Percentiles rank a stretch among this genome's conserved stretches.
Evolutionary conservation across 2,329 filamentous ascomycete genomes (phyloP).

Genomic region (Sclerotinia borealis): DNA sequence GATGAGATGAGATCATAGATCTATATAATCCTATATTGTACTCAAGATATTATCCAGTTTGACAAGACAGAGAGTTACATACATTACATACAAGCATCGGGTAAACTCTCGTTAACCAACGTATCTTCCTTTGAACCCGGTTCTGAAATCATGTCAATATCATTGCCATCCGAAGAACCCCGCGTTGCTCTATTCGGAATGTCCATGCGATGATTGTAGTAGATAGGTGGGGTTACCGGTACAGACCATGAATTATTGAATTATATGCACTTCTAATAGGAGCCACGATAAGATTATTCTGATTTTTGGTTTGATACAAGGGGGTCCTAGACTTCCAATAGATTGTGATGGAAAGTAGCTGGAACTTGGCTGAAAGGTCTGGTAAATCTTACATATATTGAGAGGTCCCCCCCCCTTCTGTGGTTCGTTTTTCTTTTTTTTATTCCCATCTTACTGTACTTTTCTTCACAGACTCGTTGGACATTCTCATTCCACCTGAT

Average conservation of each 20-base stretch:
- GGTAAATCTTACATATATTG: not conserved
- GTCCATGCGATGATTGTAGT: slow-evolving; percentile 17
- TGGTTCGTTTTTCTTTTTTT: not conserved
- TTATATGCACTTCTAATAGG: not conserved
- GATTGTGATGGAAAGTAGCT: not conserved
- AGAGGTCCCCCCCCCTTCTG: not conserved
- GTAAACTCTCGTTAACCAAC: not conserved
- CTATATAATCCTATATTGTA: no score
- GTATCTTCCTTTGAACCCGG: not conserved
- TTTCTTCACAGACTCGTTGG: not conserved
- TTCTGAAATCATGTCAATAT: not conserved
- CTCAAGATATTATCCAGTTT: no score
- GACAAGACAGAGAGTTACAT: not conserved
- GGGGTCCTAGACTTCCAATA: not conserved
- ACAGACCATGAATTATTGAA: not conserved
- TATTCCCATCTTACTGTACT: not conserved
- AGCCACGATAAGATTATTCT: slow-evolving; percentile 2
- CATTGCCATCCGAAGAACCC: not conserved
- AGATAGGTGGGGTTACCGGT: slow-evolving; percentile 17
- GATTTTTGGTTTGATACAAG: not conserved
- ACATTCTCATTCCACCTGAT: not conserved
- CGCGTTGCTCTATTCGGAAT: slow-evolving; percentile 22
- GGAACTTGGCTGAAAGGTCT: not conserved
- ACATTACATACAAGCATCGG: not conserved
- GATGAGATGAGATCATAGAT: no score